Percentiles rank a stretch among this genome's conserved stretches.
Evolutionary conservation across 148 eudicot species (phyloP).

Genomic region (Bassia scoparia): DNA sequence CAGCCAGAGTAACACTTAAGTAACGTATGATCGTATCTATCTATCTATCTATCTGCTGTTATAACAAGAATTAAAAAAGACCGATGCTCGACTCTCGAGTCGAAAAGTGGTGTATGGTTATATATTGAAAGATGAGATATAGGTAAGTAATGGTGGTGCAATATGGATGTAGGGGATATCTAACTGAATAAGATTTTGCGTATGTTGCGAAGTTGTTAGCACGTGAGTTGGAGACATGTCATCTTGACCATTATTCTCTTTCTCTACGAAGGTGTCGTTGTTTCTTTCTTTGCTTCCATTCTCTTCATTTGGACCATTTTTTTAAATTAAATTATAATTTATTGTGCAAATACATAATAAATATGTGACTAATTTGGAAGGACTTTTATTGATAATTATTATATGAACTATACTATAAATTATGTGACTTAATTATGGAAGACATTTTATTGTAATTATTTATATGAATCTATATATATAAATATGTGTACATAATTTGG

Average conservation of each 20-base stretch:
- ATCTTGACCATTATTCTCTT: conserved; percentile 75
- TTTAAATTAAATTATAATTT: no score
- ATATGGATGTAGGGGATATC: conserved; percentile 69
- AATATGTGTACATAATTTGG: no score
- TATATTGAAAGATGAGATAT: neutral
- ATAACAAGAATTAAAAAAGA: no score
- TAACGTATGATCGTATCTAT: neutral
- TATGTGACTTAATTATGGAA: no score
- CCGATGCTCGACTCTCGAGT: no score
- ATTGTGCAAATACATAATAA: no score
- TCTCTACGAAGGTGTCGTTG: conserved; percentile 92
- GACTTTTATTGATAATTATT: no score
- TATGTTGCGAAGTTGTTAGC: conserved; percentile 78
- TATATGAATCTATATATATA: no score
- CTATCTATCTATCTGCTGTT: neutral
- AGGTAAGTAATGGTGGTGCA: conserved; percentile 10
- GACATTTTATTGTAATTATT: no score
- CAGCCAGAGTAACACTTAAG: no score
- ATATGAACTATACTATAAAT: no score
- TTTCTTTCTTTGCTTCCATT: neutral
- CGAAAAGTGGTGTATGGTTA: neutral
- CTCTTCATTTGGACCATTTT: neutral
- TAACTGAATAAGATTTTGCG: conserved; percentile 84
- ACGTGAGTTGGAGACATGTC: conserved; percentile 81
- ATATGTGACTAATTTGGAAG: no score